Base-by-base conservation (phyloP, 2,329 filamentous ascomycete genomes). In the Dactylellina leptospora region DNA sequence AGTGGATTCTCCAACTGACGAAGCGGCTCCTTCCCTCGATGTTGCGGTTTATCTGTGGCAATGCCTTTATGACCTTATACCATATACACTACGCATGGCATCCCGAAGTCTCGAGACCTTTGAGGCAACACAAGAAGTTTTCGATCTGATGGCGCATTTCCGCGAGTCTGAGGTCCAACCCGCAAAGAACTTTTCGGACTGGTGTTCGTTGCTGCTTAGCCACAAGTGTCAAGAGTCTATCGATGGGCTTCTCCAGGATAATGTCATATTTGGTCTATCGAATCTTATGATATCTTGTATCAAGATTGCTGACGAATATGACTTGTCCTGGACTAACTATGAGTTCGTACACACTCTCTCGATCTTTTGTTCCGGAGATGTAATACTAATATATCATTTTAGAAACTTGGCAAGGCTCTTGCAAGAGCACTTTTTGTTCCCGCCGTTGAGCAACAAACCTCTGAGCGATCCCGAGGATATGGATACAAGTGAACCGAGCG, bases 401-500 rank as follows among this genome's bases (percentile, higher is more conserved):
- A 72, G 68, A 18, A 63, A 60, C 25, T 51, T 72, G 8, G 68
- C 50, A n/a, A 55, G 11, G 9, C 18, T 72, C 4, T 45, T 72
- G 9, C 68, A 72, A 40, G 44, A 72, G 20, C 58, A 54, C 2
- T 72, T 72, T 27, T 25, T 72, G 13, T 72, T 72, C 45, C 68
- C 68, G 27, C 59, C 59, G 0, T 47, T 64, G 1, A 42, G 44
- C 16, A 59, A 30, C 11, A 53, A 25, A 25, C 44, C 27, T 13
- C 16, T 40, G 2, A 27, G 45, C 3, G 68, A 64, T 23, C 59
- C 66, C 2, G 66, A 72, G 20, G 44, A 45, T 2, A 72, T 72
- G 68, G 68, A 72, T 22, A 48, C 47, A 13, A 23, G 45, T 25
- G 68, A 93, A 68, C 83, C 82, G 53, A 81, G 92, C 42, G 87